phyloP scores from a whole-genome alignment of 139 green algal genomes.

The Ettlia oleoabundans region DNA sequence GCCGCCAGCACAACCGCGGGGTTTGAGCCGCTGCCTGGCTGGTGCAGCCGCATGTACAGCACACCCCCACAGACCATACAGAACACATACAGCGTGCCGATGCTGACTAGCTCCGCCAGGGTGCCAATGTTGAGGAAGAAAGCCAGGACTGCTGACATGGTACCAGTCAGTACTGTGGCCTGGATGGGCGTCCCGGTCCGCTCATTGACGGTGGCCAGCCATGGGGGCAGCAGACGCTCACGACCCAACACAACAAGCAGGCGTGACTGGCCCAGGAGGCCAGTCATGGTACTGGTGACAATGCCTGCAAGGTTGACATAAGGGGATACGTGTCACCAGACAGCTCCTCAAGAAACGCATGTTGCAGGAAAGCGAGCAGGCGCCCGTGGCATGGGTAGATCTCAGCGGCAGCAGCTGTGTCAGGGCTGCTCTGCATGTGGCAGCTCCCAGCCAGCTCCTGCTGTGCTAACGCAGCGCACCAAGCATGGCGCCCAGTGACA shows the following conservation, averaged over 20 bases:
- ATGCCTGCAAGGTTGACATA: constrained; percentile 64
- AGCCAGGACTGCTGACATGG: constrained; percentile 64
- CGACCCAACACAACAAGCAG: constrained; percentile 84
- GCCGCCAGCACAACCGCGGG: constrained; percentile 36
- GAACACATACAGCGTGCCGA: constrained; percentile 90
- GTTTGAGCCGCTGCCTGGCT: constrained; percentile 35
- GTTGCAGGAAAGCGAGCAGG: background rate
- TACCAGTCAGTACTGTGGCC: constrained; percentile 59
- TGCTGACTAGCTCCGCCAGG: constrained; percentile 85
- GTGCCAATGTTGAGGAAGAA: constrained; percentile 83
- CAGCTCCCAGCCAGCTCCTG: background rate
- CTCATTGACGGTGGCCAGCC: constrained; percentile 65
- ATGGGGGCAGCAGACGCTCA: constrained; percentile 73
- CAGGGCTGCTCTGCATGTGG: background rate
- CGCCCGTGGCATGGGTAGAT: background rate
- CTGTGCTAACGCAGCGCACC: background rate
- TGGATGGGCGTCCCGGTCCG: constrained; percentile 60
- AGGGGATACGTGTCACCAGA: background rate
- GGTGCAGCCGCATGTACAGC: constrained; percentile 56
- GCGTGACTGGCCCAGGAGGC: constrained; percentile 78
- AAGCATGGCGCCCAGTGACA: constrained; percentile 42
- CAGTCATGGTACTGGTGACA: constrained; percentile 68
- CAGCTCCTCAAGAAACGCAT: background rate
- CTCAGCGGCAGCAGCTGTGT: too few relatives aligned
- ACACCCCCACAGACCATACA: constrained; percentile 63